Base-by-base conservation (phyloP, 371 early-diverging fungal genomes). In the Mucor mucedo region DNA sequence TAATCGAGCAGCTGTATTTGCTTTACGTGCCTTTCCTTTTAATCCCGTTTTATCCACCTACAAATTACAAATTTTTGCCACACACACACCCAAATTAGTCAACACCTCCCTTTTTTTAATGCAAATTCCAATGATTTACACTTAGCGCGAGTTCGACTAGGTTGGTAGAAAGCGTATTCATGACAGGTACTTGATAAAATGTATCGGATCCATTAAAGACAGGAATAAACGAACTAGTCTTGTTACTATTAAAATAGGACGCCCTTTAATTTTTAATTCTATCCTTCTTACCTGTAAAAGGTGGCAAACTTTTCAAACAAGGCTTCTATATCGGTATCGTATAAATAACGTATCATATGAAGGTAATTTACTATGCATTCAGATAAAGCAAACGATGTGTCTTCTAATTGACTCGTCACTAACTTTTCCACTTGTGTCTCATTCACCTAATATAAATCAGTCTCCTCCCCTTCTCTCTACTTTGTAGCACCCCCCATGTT, bases 231-330 rank as follows among this genome's bases (percentile, higher is more conserved):
- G 66, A 49, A 30, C 73, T 21, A 21, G 21, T 21, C 21, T 21
- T 72, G 10, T 3, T 9, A 2, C 2, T 5, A 29, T n/a, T 2
- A 13, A 27, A 2, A n/a, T n/a, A 30, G 9, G 9, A 28, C 3
- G 27, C 0, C 1, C 5, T 7, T 28, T n/a, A n/a, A n/a, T 16
- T 53, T 5, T 38, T 16, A n/a, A n/a, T 59, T 44, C 4, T 10
- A 44, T 52, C 35, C 16, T 8, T n/a, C 14, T 44, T 62, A 70
- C 73, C 65, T 67, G 52, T 67, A 73, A 44, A 70, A 70, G 7
- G 49, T 39, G 6, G 70, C 58, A 55, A 58, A 73, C 3, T 39
- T 60, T 3, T 73, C 73, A 59, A 70, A 73, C 7, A 70, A 50
- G 7, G 21, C 14, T 14, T 13, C 39, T 13, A 61, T 33, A 47